Conservation (phyloP, 768 basidiomycete species). For the Cubamyces lactineus region DNA sequence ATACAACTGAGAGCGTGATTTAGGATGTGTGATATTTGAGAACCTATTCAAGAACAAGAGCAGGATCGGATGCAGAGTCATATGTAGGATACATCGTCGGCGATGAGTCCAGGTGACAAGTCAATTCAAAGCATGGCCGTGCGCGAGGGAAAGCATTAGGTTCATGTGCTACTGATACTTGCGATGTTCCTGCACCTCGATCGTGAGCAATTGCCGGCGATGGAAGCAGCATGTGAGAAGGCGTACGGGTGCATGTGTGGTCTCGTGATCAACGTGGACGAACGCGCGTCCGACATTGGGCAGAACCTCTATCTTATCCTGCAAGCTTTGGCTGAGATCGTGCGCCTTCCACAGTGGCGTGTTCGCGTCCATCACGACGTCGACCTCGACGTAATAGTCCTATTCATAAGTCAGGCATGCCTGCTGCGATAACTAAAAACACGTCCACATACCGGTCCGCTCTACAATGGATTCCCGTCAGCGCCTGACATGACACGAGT, state of each 20-base stretch:
- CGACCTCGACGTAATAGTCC: conserved; percentile 94
- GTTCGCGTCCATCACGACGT: conserved; percentile 88
- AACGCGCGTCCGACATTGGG: conserved; percentile 93
- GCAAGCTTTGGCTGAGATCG: conserved; percentile 80
- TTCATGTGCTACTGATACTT: conserved; percentile 34
- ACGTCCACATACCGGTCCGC: conserved; percentile 62
- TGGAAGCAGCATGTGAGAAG: conserved; percentile 2
- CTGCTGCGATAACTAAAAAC: not conserved
- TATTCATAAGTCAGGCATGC: not conserved
- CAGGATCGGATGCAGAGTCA: not conserved
- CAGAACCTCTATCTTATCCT: conserved; percentile 86
- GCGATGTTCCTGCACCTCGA: conserved; percentile 45
- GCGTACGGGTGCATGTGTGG: conserved; percentile 71
- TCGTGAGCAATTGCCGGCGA: not conserved
- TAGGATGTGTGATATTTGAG: too few relatives aligned
- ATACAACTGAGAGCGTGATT: too few relatives aligned
- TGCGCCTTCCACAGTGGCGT: conserved; percentile 91
- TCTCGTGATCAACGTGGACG: conserved; percentile 94
- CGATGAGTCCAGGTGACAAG: not conserved
- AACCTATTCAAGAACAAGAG: too few relatives aligned
- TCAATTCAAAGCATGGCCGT: not conserved
- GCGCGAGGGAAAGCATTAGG: not conserved
- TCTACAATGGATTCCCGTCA: conserved; percentile 44
- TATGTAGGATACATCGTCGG: not conserved
- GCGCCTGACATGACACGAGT: not conserved